Base-by-base conservation (phyloP, 2,329 filamentous ascomycete genomes). In the Chrysosporium keratinophilum region DNA sequence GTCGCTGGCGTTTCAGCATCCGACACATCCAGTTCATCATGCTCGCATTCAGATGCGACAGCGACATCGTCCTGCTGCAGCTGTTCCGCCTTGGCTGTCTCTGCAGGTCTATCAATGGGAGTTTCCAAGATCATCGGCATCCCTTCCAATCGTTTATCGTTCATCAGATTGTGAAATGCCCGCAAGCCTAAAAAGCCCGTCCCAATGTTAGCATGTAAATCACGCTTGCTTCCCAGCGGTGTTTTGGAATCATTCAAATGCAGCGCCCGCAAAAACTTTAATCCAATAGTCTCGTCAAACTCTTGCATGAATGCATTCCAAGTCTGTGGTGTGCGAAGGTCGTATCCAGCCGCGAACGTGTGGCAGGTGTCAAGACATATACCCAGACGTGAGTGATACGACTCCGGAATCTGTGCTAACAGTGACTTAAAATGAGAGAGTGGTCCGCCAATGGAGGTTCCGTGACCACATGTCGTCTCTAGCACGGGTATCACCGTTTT, bases 291-390 rank as follows among this genome's bases (percentile, higher is more conserved):
- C 9, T 80, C 67, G 60, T 95, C 85, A 62, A 98, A 95, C 33
- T 84, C 76, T 34, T 78, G 68, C 68, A 97, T 80, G 0, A 88
- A 93, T 48, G 77, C 71, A 34, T 79, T 74, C 67, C 95, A 95
- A 0, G 84, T 78, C 49, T 81, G 78, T 0, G 87, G 84, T 0
- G 84, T 82, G 51, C 88, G 81, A 33, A 98, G 71, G 67, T 98
- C 93, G 67, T 97, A 93, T 5, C 93, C 93, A 0, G 88, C 90
- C 0, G 91, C 91, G 69, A 97, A 97, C 55, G 89, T 83, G 70
- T 98, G 93, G 71, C 93, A 98, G 0, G 93, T 98, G 67, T 98
- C 93, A 54, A 98, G 82, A 69, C 93, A 98, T 15, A 98, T 89
- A 44, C 91, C 93, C 1, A 98, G 84, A 33, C 93, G 82, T 42